Evolutionary conservation across 2,329 filamentous ascomycete genomes (phyloP), one percentile per base, ranked within the genome.

Genomic region (Ophiocordyceps camponoti-floridani): DNA sequence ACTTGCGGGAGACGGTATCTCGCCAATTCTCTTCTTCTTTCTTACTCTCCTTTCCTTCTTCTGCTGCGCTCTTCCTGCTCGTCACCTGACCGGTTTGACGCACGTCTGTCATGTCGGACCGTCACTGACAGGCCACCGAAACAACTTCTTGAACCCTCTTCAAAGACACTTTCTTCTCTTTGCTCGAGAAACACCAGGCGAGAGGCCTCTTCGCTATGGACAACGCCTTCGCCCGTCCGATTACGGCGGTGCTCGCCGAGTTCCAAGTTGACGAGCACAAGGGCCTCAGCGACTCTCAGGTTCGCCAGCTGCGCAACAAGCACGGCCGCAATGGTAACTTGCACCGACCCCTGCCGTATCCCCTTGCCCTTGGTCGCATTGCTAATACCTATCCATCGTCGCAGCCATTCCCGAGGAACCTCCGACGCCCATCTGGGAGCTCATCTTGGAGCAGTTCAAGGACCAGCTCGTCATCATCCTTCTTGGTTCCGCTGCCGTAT

Each of bases 371-470:
- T 38, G 46, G 44, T 44, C 33, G 44, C 43, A 41, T 43, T 40
- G 38, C 50, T 56, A 43, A 51, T 44, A 43, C 44, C 23, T 23
- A 23, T 5, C 14, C 11, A 14, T 30, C 14, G 14, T 18, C 37
- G 40, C 51, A 77, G 73, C 72, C 42, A 78, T 78, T 49, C 65
- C 73, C 41, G 91, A 98, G 67, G 91, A 98, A 52, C 91, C 91
- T 45, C 87, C 91, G 3, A 98, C 91, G 30, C 91, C 91, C 37
- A 62, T 98, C 42, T 98, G 89, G 91, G 77, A 96, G 65, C 79
- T 98, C 50, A 85, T 98, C 46, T 74, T 98, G 47, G 91, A 98
- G 66, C 91, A 98, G 63, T 98, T 98, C 74, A 95, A 98, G 66
- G 91, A 98, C 61, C 91, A 98, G 64, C 77, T 98, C 42, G 91